Percentiles rank a stretch among this genome's conserved stretches.
Conservation (phyloP, 2,329 filamentous ascomycete species). For the Paraphaeosphaeria minitans region DNA sequence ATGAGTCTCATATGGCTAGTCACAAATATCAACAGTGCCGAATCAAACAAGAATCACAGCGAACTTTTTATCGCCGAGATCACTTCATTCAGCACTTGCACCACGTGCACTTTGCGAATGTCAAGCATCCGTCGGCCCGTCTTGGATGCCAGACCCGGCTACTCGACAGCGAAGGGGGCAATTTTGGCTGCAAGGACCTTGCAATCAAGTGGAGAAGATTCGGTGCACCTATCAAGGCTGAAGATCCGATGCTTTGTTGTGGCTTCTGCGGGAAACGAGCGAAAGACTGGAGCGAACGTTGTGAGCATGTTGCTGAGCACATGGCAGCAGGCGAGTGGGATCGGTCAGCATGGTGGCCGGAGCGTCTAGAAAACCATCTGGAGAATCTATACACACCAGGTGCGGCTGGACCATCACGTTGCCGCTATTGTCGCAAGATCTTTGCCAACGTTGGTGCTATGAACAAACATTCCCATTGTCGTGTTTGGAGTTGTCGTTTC, state of each 20-base stretch:
- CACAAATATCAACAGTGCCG: constrained; percentile 45
- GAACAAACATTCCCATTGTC: constrained; percentile 42
- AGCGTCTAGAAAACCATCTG: constrained; percentile 39
- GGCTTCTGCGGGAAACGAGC: constrained; percentile 42
- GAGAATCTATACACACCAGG: constrained; percentile 38
- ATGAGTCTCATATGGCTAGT: constrained; percentile 40
- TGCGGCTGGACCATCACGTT: constrained; percentile 39
- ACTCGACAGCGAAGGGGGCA: constrained; percentile 33
- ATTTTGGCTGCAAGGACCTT: constrained; percentile 45
- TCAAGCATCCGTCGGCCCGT: constrained; percentile 40
- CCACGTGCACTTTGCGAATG: constrained; percentile 42
- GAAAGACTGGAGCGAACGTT: constrained; percentile 40
- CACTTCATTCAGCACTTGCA: constrained; percentile 45
- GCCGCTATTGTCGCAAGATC: constrained; percentile 41
- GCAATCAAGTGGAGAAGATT: constrained; percentile 43
- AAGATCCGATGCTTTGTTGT: constrained; percentile 45
- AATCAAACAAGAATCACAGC: constrained; percentile 41
- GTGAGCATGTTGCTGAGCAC: constrained; percentile 42
- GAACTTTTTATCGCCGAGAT: constrained; percentile 45
- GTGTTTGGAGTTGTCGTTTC: constrained; percentile 45
- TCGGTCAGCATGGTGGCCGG: constrained; percentile 40
- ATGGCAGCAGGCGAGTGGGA: constrained; percentile 35
- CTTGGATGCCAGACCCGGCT: constrained; percentile 41
- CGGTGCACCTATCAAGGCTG: constrained; percentile 40
- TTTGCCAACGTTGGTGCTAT: constrained; percentile 38